These are phyloP conservation scores for Aspergillus sparsus DNA, from an alignment of 495 filamentous ascomycete species.

Conservation along the genomic window DNA sequence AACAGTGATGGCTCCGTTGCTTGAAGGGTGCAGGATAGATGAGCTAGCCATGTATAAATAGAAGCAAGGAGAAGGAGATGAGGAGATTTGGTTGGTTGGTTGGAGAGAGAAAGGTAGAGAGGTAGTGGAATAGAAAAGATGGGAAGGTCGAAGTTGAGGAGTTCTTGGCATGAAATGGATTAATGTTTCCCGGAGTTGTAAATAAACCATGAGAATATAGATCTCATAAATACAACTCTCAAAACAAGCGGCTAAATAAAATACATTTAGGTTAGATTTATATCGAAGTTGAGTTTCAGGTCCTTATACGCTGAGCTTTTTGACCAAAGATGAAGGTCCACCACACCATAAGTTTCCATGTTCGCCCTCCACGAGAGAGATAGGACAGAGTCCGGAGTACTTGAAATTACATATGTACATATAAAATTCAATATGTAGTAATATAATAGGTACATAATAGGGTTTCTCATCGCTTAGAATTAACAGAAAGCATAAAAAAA, in stretches of 20 bases:
- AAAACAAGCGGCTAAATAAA: too few species aligned
- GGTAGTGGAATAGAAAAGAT: neutral
- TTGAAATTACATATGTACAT: neutral
- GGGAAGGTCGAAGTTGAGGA: neutral
- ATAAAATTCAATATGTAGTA: conserved; percentile 2
- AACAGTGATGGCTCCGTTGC: conserved; percentile 44
- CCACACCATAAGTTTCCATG: too few species aligned
- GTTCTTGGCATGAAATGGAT: neutral
- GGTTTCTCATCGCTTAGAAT: conserved; percentile 8
- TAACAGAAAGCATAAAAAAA: neutral
- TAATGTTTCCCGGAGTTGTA: too few species aligned
- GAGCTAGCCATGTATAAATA: conserved; percentile 21
- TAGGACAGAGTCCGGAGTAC: too few species aligned
- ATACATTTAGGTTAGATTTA: too few species aligned
- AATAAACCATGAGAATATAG: too few species aligned
- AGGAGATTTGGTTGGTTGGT: neutral
- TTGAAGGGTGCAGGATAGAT: conserved; percentile 12
- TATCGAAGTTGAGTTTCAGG: too few species aligned
- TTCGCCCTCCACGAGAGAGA: too few species aligned
- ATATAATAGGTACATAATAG: conserved; percentile 12
- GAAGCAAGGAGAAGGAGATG: conserved; percentile 20
- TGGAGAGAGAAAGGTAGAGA: neutral
- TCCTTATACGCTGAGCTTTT: too few species aligned
- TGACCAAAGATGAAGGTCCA: too few species aligned
- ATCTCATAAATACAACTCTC: too few species aligned